Conservation (phyloP, 257 asterid species). For the Penstemon eatonii region DNA sequence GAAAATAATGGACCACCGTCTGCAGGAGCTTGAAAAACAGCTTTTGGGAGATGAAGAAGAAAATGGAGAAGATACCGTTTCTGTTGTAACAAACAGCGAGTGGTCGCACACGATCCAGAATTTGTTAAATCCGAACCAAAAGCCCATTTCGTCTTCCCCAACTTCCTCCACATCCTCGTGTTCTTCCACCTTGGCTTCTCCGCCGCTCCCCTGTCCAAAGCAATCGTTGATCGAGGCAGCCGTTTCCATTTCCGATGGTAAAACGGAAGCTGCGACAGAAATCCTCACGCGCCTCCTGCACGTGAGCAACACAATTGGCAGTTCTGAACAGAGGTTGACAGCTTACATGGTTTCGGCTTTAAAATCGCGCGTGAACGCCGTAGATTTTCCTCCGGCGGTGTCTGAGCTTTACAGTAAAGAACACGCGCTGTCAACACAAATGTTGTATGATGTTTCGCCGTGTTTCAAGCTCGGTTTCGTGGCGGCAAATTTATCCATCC, state of each 20-base stretch:
- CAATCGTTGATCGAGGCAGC: slow-evolving; percentile 62
- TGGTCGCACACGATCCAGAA: slow-evolving; percentile 77
- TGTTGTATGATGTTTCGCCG: slow-evolving; percentile 62
- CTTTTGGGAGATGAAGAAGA: slow-evolving; percentile 62
- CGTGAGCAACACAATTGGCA: slow-evolving; percentile 52
- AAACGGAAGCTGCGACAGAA: slow-evolving; percentile 52
- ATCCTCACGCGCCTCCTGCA: slow-evolving; percentile 81
- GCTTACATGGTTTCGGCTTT: slow-evolving; percentile 40
- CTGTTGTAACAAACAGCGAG: slow-evolving; percentile 61
- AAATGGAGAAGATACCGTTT: slow-evolving; percentile 38
- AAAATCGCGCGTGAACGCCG: slow-evolving; percentile 52
- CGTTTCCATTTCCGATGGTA: slow-evolving; percentile 54
- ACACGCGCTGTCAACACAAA: slow-evolving; percentile 46
- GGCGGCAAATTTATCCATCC: slow-evolving; percentile 82
- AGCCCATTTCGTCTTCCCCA: slow-evolving; percentile 60
- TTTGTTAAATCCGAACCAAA: slow-evolving; percentile 40
- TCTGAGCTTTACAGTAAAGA: slow-evolving; percentile 43
- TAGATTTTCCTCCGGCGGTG: slow-evolving; percentile 44
- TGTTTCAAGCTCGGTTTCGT: slow-evolving; percentile 87
- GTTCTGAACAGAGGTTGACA: slow-evolving; percentile 60
- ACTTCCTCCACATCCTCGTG: slow-evolving; percentile 78
- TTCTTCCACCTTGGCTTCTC: slow-evolving; percentile 63
- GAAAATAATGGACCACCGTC: slow-evolving; percentile 52
- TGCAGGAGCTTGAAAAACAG: slow-evolving; percentile 77
- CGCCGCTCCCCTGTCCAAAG: slow-evolving; percentile 52